These are phyloP conservation scores for Glomus cerebriforme DNA, from an alignment of 192 early-diverging fungal genomes.

Conservation along the genomic window DNA sequence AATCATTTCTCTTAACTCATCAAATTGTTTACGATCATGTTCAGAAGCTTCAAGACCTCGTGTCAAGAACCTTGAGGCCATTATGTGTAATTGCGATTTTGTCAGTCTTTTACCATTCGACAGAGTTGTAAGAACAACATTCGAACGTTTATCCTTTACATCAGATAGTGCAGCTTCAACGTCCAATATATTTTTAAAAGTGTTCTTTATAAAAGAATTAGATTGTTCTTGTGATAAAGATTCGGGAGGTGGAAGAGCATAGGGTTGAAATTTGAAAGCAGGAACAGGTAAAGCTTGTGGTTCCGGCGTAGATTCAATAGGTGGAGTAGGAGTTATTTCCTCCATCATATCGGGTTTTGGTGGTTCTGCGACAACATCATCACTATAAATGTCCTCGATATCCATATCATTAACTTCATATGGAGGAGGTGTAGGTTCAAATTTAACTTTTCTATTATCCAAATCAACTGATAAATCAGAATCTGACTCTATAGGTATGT, in stretches of 20 bases:
- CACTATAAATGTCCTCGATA: neutral
- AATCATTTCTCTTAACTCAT: slow-evolving; percentile 44
- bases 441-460: neutral
- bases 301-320: neutral
- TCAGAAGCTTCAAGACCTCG: slow-evolving; percentile 37
- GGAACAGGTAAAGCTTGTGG: neutral
- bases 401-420: slow-evolving; percentile 19
- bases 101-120: slow-evolving; percentile 34
- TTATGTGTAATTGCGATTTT: slow-evolving; percentile 44
- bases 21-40: neutral
- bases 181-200: slow-evolving; percentile 38
- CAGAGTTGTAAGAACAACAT: slow-evolving; percentile 4
- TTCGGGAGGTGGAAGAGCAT: slow-evolving; percentile 33
- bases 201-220: slow-evolving; percentile 31
- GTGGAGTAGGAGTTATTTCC: neutral
- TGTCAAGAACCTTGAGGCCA: slow-evolving; percentile 41
- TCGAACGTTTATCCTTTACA: neutral
- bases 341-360: neutral
- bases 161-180: slow-evolving; percentile 30
- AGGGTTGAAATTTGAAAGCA: slow-evolving; percentile 48
- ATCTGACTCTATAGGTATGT: neutral
- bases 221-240: slow-evolving; percentile 29
- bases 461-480: neutral
- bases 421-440: neutral
- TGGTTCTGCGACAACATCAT: neutral